These are phyloP conservation scores for Magnolia sinica DNA, from an alignment of 164 flowering plant species.

Conservation along the genomic window DNA sequence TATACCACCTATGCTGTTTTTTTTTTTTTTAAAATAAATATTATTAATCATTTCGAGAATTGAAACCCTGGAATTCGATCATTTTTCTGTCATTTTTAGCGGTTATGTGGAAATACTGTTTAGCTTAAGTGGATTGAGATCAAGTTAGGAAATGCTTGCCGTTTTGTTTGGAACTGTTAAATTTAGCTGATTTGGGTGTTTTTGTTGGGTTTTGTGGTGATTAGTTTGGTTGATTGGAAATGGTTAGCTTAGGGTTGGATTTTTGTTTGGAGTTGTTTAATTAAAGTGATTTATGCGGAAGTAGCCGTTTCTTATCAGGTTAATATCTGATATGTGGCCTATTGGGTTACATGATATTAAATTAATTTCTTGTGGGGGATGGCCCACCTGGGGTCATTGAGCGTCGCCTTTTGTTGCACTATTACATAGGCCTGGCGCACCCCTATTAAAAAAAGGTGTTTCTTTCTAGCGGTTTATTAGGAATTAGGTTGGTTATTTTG, in stretches of 20 bases:
- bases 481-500: no score
- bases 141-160: neutral
- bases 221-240: neutral
- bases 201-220: neutral
- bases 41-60: neutral
- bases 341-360: no score
- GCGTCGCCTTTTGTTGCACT: no score
- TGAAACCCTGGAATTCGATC: neutral
- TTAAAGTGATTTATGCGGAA: neutral
- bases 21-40: neutral
- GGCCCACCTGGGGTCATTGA: no score
- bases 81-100: neutral
- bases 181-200: neutral
- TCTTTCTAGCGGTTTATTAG: no score
- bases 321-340: no score
- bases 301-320: neutral
- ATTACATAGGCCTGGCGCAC: no score
- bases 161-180: neutral
- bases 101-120: neutral
- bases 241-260: neutral
- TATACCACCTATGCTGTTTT: neutral
- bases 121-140: neutral
- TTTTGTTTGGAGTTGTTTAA: neutral
- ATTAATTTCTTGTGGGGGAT: no score
- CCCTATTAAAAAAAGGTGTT: no score